Evolutionary conservation across 495 filamentous ascomycete species (phyloP), one percentile per base, ranked within the genome.

Genomic region (Talaromyces borbonicus): DNA sequence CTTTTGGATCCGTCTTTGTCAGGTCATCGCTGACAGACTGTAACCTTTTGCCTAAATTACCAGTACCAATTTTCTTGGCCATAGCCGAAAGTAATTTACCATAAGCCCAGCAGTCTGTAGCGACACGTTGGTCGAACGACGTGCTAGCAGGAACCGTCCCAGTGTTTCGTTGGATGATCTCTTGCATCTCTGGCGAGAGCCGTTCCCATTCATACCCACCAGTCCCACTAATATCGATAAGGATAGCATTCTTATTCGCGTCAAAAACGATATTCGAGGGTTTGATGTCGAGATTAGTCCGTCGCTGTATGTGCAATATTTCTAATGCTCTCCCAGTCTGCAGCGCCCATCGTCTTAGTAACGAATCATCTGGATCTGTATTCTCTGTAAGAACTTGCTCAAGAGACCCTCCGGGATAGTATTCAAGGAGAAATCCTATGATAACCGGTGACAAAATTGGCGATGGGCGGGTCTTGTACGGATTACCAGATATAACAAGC

Each of bases 221-320:
- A 39, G 47, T 50, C 18, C 47, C 51, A 31, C 51, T 53, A 15
- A 53, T 36, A 47, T 58, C 51, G 24, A 56, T 58, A 2, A 58
- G 42, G 12, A 60, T 15, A 18, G 52, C 29, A 42, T 58, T 50
- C 33, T 49, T 9, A 12, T 46, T 20, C 8, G 30, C 41, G 45
- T 58, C 44, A 0, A 60, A 31, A 37, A 60, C 38, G 23, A 60
- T 24, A 43, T 56, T 60, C 26, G 49, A 40, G 2, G 51, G 49
- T 48, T 58, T 60, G 24, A 60, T 49, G 35, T 60, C 51, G 23
- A 56, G 50, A 24, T 58, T 47, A 14, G n/a, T 50, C 44, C 37
- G 47, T 20, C 26, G 14, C 15, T 36, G 20, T 4, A 15, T 49
- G 16, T 53, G 42, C 27, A 53, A 49, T 25, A 25, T 20, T 19